These are phyloP conservation scores for Cladophialophora immunda DNA, from an alignment of 2,329 filamentous ascomycete genomes.

Conservation along the genomic window DNA sequence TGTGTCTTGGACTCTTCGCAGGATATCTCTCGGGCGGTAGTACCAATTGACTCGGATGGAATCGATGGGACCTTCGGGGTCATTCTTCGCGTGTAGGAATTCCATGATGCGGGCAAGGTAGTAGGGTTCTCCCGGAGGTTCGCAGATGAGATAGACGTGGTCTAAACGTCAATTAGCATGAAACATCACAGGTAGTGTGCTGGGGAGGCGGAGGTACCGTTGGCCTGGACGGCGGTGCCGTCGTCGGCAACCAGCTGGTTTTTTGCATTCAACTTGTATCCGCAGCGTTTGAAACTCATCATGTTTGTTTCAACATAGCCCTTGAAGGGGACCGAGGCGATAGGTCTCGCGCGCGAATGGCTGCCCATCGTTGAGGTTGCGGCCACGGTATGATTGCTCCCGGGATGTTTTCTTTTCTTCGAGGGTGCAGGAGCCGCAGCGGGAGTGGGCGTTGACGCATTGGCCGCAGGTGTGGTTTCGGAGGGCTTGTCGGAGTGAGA, in stretches of 20 bases:
- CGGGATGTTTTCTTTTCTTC: conserved; percentile 86
- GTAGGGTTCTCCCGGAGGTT: conserved; percentile 96
- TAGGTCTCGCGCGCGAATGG: conserved; percentile 45
- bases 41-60: conserved; percentile 97
- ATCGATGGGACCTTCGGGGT: conserved; percentile 77
- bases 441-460: conserved; percentile 58
- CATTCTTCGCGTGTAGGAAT: conserved; percentile 84
- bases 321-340: conserved; percentile 41
- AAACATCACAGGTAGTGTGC: background rate
- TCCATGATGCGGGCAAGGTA: conserved; percentile 99
- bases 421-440: conserved; percentile 60
- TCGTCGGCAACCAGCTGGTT: conserved; percentile 88
- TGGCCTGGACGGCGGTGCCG: conserved; percentile 80
- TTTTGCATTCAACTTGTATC: conserved; percentile 70
- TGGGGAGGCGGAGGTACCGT: conserved; percentile 70
- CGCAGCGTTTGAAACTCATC: conserved; percentile 82
- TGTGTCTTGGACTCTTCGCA: conserved; percentile 88
- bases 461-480: conserved; percentile 13
- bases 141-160: conserved; percentile 95
- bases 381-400: conserved; percentile 47
- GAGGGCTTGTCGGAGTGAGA: conserved; percentile 10
- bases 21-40: conserved; percentile 95
- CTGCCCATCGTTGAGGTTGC: conserved; percentile 47
- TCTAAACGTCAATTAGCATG: conserved; percentile 57
- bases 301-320: conserved; percentile 74